Evolutionary conservation across 2,329 filamentous ascomycete species (phyloP), one percentile per base, ranked within the genome.

Genomic region (Kalmusia sp.): DNA sequence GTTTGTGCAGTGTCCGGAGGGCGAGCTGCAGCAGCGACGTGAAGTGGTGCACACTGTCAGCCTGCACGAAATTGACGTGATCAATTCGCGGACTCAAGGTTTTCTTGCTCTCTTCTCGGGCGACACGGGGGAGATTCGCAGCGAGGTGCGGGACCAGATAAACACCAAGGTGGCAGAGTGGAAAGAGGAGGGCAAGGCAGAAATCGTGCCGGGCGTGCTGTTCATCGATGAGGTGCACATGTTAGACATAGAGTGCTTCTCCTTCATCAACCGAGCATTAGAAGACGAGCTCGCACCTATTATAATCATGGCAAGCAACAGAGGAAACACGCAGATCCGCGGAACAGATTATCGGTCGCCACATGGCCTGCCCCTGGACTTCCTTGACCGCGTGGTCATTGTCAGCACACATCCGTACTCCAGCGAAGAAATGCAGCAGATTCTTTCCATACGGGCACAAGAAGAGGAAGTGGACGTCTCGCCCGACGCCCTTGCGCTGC

Each of bases 161-260:
- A 96, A 99, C 80, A 97, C 91, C 64, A 99, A 99, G 78, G 93
- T 99, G 2, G 93, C 89, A 41, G 95, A 99, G 77, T 99, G 95
- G 95, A 97, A 96, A 77, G 95, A 99, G 76, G 95, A 99, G 78
- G 95, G 95, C 78, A 99, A 99, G 77, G 95, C 95, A 3, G 93
- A 96, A 78, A 98, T 99, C 49, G 92, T 99, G 0, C 95, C 95
- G 0, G 95, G 95, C 39, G 95, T 99, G 6, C 81, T 99, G 6
- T 99, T 99, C 81, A 96, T 99, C 69, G 95, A 99, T 69, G 95
- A 99, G 79, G 93, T 99, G 4, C 95, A 99, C 82, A 98, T 99
- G 93, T 90, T 99, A 52, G 95, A 99, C 74, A 97, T 98, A 61
- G 95, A 99, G 77, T 98, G 93, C 80, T 99, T 96, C 81, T 96